A percentile compares a stretch with the other conserved stretches of the same genome.
Conservation (phyloP, 805 yeast genomes). For the Barnettozyma sp. region DNA sequence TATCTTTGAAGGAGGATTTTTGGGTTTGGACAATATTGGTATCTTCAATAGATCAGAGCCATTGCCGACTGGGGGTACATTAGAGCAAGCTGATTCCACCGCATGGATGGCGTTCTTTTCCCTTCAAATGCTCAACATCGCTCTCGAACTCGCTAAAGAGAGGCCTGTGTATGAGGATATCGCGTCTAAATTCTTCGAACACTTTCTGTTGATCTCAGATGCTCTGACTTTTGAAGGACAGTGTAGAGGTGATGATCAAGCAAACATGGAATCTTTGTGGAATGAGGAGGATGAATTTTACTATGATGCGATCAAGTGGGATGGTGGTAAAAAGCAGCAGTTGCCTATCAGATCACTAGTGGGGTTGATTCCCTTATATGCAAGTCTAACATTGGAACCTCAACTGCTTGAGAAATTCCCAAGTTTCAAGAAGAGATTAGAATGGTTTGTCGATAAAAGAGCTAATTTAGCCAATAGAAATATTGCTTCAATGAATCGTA, state of each 20-base stretch:
- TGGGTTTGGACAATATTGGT: conserved; percentile 90
- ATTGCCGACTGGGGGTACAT: conserved; percentile 81
- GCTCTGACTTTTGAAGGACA: conserved; percentile 72
- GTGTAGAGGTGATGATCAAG: conserved; percentile 24
- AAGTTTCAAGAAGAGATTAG: conserved; percentile 70
- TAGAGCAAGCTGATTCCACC: conserved; percentile 92
- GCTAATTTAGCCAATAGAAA: conserved; percentile 68
- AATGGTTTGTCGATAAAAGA: conserved; percentile 75
- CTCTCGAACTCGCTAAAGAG: conserved; percentile 80
- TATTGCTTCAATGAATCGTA: conserved; percentile 70
- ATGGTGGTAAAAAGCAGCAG: conserved; percentile 55
- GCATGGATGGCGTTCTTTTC: conserved; percentile 97
- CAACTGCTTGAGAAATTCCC: conserved; percentile 73
- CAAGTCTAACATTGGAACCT: conserved; percentile 82
- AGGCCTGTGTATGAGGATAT: conserved; percentile 86
- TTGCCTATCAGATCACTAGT: conserved; percentile 85
- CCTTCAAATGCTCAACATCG: conserved; percentile 86
- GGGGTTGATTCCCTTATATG: conserved; percentile 87
- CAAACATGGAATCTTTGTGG: conserved; percentile 65
- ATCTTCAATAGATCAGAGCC: conserved; percentile 90
- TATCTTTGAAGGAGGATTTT: conserved; percentile 89
- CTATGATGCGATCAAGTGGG: conserved; percentile 87
- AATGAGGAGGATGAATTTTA: conserved; percentile 83
- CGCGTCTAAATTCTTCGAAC: conserved; percentile 92
- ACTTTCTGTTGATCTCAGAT: conserved; percentile 83